A percentile compares a stretch with the other conserved stretches of the same genome.
Evolutionary conservation across 78 protist species (phyloP).

Genomic region (Dictyostelium purpureum): DNA sequence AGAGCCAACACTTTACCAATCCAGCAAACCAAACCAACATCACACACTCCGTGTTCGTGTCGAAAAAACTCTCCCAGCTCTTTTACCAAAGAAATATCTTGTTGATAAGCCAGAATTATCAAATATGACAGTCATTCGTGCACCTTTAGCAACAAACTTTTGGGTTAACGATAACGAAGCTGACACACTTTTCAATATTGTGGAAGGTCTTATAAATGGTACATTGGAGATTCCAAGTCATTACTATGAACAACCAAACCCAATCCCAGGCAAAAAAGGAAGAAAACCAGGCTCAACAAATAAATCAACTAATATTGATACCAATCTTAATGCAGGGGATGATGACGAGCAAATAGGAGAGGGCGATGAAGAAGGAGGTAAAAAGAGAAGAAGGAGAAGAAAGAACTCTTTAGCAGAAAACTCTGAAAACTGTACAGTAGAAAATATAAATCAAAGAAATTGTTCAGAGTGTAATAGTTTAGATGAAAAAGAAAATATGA

Average conservation of each 20-base stretch:
- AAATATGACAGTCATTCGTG: constrained; percentile 63
- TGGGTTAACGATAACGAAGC: constrained; percentile 70
- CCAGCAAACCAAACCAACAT: constrained; percentile 46
- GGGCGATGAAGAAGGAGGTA: not conserved
- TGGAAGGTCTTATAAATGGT: not conserved
- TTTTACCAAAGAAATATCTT: constrained; percentile 20
- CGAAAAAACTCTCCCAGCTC: not conserved
- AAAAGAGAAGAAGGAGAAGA: not conserved
- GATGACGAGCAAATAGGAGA: not conserved
- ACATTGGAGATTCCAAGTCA: no score
- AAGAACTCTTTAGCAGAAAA: not conserved
- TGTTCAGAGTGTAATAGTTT: constrained; percentile 31
- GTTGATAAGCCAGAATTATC: not conserved
- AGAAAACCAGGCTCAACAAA: not conserved
- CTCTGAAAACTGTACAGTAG: not conserved
- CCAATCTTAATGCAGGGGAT: not conserved
- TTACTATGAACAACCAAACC: not conserved
- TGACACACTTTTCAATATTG: not conserved
- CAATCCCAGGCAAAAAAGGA: not conserved
- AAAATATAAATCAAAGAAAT: not conserved
- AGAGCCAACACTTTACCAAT: not conserved
- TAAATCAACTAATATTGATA: not conserved
- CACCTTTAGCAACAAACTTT: constrained; percentile 68
- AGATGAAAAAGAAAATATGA: not conserved
- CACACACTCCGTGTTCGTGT: constrained; percentile 8